phyloP scores from a whole-genome alignment of 176 grass and related monocot genomes.

The Typha latifolia region DNA sequence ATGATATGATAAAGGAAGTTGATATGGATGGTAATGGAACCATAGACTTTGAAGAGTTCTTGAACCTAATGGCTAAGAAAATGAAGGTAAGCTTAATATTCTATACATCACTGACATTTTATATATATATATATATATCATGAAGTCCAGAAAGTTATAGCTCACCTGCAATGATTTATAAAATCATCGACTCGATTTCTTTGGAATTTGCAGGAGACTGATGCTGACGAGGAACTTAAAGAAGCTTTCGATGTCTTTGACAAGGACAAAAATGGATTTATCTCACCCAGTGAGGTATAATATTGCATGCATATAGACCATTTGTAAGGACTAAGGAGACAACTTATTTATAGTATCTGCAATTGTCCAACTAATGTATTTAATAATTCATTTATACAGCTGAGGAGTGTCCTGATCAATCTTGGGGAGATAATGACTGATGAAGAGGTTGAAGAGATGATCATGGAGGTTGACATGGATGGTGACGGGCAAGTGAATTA shows the following conservation, averaged over 20 bases:
- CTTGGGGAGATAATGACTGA: conserved; percentile 62
- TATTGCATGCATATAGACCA: not conserved
- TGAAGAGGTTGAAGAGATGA: conserved; percentile 64
- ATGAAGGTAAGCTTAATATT: not conserved
- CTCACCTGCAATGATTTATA: no score
- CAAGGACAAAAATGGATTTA: conserved; percentile 64
- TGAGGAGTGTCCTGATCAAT: conserved; percentile 59
- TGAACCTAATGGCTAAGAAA: not conserved
- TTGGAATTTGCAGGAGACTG: conserved; percentile 28
- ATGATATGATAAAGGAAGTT: conserved; percentile 44
- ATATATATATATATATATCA: no score
- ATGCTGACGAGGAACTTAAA: conserved; percentile 59
- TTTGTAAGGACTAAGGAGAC: no score
- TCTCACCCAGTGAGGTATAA: conserved; percentile 57
- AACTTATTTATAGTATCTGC: no score
- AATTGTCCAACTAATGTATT: not conserved
- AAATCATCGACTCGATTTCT: no score
- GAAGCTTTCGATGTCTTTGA: conserved; percentile 80
- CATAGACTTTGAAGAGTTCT: conserved; percentile 17
- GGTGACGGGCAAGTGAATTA: conserved; percentile 63
- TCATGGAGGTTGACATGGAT: conserved; percentile 51
- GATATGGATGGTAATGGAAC: conserved; percentile 27
- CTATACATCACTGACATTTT: no score
- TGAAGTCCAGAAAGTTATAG: no score
- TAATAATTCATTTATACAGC: conserved; percentile 18